Base-by-base conservation (phyloP, 1,139 yeast genomes). In the Suzukiozyma palmioleophila region DNA sequence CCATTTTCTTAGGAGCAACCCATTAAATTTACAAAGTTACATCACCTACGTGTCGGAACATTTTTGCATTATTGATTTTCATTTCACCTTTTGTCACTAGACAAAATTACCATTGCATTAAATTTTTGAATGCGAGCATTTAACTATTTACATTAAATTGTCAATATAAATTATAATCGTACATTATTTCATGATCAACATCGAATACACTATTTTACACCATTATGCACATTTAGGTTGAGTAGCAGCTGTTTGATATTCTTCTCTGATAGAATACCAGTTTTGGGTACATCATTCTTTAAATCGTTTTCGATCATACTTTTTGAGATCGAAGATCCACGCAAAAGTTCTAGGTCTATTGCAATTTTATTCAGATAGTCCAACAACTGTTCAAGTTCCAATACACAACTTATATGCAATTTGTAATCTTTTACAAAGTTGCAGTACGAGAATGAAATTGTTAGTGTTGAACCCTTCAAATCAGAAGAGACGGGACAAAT, bases 1-100 rank as follows among this genome's bases (percentile, higher is more conserved):
- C 94, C 26, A 66, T 89, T 5, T 74, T 81, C 50, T 64, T 81
- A 28, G 82, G 82, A 1, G 81, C 83, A 8, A 66, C 69, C 11
- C 75, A 71, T 47, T 71, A 54, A 32, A 8, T 26, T 12, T 26
- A 8, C 14, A 18, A 5, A 10, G 26, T 26, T 13, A 31, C 26
- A 26, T n/a, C 25, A 9, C n/a, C n/a, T n/a, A 8, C 16, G 14
- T 32, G 26, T 14, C 30, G 24, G 37, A 26, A 21, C 14, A 32
- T 22, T 15, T 27, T 33, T 12, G 32, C 33, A 25, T 33, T 26
- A 5, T 26, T 12, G 14, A 12, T 28, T 13, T 28, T 28, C 16
- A 28, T 8, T 28, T 28, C 16, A 28, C 16, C 16, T 10, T 26
- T 12, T 26, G 12, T 10, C 28, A 10, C 13, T 26, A 26, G 13